Conservation (phyloP, 2,329 filamentous ascomycete species). For the Talaromyces sp. region DNA sequence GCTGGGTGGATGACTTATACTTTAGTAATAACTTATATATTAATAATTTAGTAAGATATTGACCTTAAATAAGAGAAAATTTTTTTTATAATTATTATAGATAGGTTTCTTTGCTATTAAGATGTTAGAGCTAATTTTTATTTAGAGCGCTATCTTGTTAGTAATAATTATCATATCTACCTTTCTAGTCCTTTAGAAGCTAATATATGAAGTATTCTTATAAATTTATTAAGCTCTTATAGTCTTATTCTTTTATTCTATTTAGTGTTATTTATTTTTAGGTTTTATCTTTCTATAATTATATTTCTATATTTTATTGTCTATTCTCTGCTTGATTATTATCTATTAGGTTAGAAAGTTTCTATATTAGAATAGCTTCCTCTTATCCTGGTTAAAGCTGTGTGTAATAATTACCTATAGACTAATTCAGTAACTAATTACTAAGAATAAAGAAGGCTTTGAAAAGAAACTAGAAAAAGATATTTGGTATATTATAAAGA, state of each 20-base stretch:
- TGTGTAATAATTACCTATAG: constrained; percentile 21
- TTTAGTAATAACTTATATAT: constrained; percentile 22
- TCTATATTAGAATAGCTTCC: constrained; percentile 25
- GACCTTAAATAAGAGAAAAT: neutral
- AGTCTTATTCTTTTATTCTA: constrained; percentile 23
- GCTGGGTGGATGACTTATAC: constrained; percentile 22
- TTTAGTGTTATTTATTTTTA: constrained; percentile 23
- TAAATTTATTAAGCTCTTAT: constrained; percentile 23
- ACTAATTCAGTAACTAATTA: neutral
- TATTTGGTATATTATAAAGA: constrained; percentile 16
- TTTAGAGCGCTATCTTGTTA: constrained; percentile 21
- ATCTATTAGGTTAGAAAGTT: constrained; percentile 22
- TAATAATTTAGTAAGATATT: neutral
- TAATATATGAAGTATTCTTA: constrained; percentile 29
- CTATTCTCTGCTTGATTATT: constrained; percentile 21
- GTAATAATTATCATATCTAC: constrained; percentile 22
- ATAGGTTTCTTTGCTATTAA: neutral
- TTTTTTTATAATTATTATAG: constrained; percentile 13
- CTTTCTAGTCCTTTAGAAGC: constrained; percentile 22
- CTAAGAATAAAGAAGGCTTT: neutral
- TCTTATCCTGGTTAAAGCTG: constrained; percentile 21
- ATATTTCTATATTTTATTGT: constrained; percentile 23
- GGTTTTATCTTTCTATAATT: constrained; percentile 16
- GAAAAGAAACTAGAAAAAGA: constrained; percentile 5
- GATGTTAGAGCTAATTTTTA: constrained; percentile 13